These are phyloP conservation scores for Clarireedia sp. DNA, from an alignment of 2,329 filamentous ascomycete species.

Conservation along the genomic window DNA sequence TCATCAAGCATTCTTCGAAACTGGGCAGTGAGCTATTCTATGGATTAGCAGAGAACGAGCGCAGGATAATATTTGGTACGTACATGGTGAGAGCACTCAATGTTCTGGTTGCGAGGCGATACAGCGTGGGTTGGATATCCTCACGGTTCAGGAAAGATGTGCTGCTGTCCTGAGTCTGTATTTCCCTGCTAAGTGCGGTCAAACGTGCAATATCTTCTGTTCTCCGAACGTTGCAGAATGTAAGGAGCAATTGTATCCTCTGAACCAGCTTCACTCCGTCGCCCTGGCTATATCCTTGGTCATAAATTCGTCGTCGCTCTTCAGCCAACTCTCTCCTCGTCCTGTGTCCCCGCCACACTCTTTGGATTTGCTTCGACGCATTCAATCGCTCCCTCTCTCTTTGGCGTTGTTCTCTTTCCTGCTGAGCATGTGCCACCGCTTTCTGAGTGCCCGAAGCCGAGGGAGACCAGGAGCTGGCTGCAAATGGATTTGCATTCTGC, in stretches of 20 bases:
- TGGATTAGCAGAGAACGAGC: background rate
- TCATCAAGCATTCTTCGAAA: constrained; percentile 14
- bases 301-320: constrained; percentile 53
- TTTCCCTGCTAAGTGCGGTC: constrained; percentile 31
- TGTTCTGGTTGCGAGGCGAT: constrained; percentile 19
- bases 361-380: constrained; percentile 68
- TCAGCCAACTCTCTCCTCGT: constrained; percentile 51
- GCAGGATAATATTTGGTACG: background rate
- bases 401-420: constrained; percentile 73
- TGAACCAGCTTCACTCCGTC: constrained; percentile 24
- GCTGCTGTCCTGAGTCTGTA: constrained; percentile 30
- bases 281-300: constrained; percentile 35
- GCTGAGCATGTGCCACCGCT: constrained; percentile 77
- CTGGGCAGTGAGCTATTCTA: constrained; percentile 2
- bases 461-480: constrained; percentile 50
- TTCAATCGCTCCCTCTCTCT: constrained; percentile 70
- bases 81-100: constrained; percentile 25
- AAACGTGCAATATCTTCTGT: constrained; percentile 43
- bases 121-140: constrained; percentile 19
- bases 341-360: constrained; percentile 71
- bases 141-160: constrained; percentile 27
- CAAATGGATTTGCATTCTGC: constrained; percentile 73
- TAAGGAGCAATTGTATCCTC: constrained; percentile 42
- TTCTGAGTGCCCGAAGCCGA: constrained; percentile 59
- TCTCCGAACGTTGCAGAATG: constrained; percentile 39